Evolutionary conservation across 75 land plant species (phyloP), one percentile per base, ranked within the genome.

Genomic region (Selaginella moellendorffii): DNA sequence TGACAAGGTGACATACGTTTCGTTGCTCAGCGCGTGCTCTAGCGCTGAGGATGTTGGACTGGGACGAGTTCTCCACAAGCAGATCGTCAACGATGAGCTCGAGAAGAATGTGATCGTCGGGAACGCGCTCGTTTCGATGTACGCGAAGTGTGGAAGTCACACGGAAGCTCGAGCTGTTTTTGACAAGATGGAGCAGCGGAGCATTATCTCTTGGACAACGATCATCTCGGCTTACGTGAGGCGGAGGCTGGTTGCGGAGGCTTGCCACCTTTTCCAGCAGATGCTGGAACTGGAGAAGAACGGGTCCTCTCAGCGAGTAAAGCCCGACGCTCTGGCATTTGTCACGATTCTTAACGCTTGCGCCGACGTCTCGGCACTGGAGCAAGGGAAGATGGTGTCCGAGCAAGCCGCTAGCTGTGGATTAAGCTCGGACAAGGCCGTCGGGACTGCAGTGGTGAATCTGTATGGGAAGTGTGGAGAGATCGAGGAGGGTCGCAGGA

Each of bases 61-160:
- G 29, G 87, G 82, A 9, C 8, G 23, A 28, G 75, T 74, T 63
- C 64, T 77, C 54, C 85, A 84, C 65, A n/a, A 66, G 26, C 75
- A 61, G 14, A 61, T 79, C 1, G 26, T 74, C 27, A 73, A 72
- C 42, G 61, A 30, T 68, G 70, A 65, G 23, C 27, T 77, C 14
- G 68, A 71, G 5, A 26, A 17, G 19, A 63, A 70, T 79, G 53
- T 23, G 8, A 81, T 65, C 65, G 61, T 84, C 20, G 67, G 61
- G 0, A 77, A 74, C 31, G 54, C 82, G 0, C 52, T 79, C 0
- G 63, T 84, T 8, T 81, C 74, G 23, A 79, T 82, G 84, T 84
- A 84, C 67, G 84, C 82, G 1, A 84, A 76, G 71, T 83, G 83
- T 74, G 79, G 81, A 52, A 21, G 62, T 17, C 2, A 76, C 12